Evolutionary conservation across 306 rosid species (phyloP), one percentile per base, ranked within the genome.

Genomic region (Malus sylvestris): DNA sequence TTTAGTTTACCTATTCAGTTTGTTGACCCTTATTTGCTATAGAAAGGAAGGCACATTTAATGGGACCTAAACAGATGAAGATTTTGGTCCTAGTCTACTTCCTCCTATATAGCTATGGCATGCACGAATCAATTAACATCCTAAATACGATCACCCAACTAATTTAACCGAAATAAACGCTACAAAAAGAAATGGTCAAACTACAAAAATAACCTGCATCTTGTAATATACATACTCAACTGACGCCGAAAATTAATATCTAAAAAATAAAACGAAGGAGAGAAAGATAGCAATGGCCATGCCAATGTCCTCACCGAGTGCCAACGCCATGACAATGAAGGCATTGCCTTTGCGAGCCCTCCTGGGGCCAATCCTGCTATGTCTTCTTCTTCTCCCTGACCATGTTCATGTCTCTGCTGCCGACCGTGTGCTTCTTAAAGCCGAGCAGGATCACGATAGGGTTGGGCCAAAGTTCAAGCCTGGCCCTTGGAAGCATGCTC

Each of bases 401-500:
- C 45, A 19, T 51, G 72, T 72, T 15, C 42, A 63, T 15, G 66
- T 12, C 59, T 22, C 45, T 68, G 81, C 80, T 40, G 22, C 63
- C 10, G n/a, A 69, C 16, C 65, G 65, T 25, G 3, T 1, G 30
- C 18, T 10, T 4, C 19, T 25, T 61, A 18, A 16, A 27, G 10
- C 0, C 33, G 1, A 22, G 16, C 18, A 60, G 33, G 66, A 4
- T 11, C 66, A 61, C 63, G 63, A 58, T 9, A 10, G 10, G 63
- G 14, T 3, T 13, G 33, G 66, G 52, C 83, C 71, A 7, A 77
- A 25, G 35, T 67, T 33, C 79, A 0, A 27, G 44, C 3, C 63
- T 3, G 84, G 93, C n/a, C 85, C 83, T 6, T 93, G 96, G 98
- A 90, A 46, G 77, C 45, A 63, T 29, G 97, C 97, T 71, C 80